Percentiles rank a stretch among this genome's conserved stretches.
These are phyloP conservation scores for Aspergillus sp. DNA, from an alignment of 2,329 filamentous ascomycete genomes.

Conservation along the genomic window DNA sequence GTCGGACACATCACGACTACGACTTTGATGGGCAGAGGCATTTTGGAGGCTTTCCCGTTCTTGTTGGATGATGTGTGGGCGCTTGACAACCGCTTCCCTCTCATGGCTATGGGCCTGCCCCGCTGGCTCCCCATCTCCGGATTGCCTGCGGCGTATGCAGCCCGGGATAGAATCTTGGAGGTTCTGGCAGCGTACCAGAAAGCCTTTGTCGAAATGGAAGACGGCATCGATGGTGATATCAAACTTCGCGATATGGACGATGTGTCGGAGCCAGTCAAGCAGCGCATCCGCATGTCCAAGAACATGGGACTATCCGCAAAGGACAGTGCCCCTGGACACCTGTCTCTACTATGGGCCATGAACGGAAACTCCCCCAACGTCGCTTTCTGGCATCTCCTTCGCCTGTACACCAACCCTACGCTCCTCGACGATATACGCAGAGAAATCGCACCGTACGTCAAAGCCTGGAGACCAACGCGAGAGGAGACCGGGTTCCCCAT, in stretches of 20 bases:
- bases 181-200: constrained; percentile 43
- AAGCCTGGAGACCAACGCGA: constrained; percentile 35
- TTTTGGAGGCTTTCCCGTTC: constrained; percentile 52
- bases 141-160: constrained; percentile 49
- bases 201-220: constrained; percentile 43
- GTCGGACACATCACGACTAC: constrained; percentile 50
- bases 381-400: constrained; percentile 53
- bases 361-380: constrained; percentile 54
- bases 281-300: constrained; percentile 42
- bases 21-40: constrained; percentile 53
- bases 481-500: constrained; percentile 42
- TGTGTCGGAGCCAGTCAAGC: constrained; percentile 45
- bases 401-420: constrained; percentile 42
- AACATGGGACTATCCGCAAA: constrained; percentile 35
- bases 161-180: constrained; percentile 42
- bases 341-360: constrained; percentile 56
- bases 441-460: constrained; percentile 46
- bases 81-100: constrained; percentile 55
- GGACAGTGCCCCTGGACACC: constrained; percentile 42
- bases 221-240: constrained; percentile 42
- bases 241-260: constrained; percentile 51
- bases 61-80: constrained; percentile 56
- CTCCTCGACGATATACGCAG: constrained; percentile 44
- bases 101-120: constrained; percentile 56
- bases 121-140: constrained; percentile 55